Evolutionary conservation across 306 rosid genomes (phyloP), one percentile per base, ranked within the genome.

Genomic region (Carpinus fangiana): DNA sequence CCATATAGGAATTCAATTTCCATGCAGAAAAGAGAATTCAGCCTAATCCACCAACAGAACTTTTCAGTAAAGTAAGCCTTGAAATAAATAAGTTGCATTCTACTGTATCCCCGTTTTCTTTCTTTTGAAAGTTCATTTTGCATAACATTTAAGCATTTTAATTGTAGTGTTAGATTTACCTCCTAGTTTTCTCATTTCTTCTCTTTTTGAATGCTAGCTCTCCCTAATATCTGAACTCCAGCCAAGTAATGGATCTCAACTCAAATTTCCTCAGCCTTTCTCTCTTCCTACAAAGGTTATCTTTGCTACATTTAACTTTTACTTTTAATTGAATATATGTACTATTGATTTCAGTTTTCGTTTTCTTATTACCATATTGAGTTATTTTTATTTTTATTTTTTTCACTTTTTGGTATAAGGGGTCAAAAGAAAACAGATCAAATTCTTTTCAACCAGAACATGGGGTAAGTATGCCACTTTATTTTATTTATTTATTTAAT

Each of bases 341-440:
- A 73, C 36, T 56, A 65, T 72, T 75, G 36, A 45, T 59, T 60
- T 12, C 76, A 20, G 68, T 74, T 57, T 60, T 77, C 12, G 66
- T 54, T 80, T 67, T 46, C 48, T 36, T 69, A 20, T 68, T 75
- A 69, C 56, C 76, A 53, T 80, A 73, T 73, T 89, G 88, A 90
- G 78, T 86, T 82, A 23, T 89, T 79, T 81, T 88, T 84, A 1
- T 1, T 31, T 1, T 74, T 48, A 38, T 3, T 59, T 69, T 8
- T 12, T 65, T 8, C 5, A 17, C 28, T 76, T 80, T 85, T 86
- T 80, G 93, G 80, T 84, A 86, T 80, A 85, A 96, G 99, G 98
- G 88, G 80, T 90, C 89, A 64, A 96, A 96, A 93, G 99, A 93
- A 91, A 96, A 96, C 80, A 90, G 87, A 79, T 86, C 75, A 68